A percentile compares a stretch with the other conserved stretches of the same genome.
phyloP scores from a whole-genome alignment of 345 rosid genomes.

The Lumnitzera racemosa region DNA sequence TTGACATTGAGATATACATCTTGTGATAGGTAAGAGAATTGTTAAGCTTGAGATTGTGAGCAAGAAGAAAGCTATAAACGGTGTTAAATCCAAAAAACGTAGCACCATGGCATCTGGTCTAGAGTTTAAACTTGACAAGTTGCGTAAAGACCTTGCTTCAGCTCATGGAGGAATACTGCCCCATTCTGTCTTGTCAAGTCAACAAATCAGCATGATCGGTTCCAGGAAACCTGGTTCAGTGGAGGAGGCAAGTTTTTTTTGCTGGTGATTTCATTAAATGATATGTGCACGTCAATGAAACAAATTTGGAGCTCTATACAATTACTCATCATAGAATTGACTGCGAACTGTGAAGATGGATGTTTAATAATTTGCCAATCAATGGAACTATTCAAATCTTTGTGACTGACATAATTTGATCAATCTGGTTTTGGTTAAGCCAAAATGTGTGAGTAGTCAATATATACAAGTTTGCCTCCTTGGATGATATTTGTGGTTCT shows the following conservation, averaged over 20 bases:
- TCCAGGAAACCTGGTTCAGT: conserved; percentile 46
- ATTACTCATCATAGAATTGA: too few species aligned
- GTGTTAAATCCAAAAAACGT: conserved; percentile 38
- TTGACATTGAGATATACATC: background rate
- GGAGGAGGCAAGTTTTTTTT: conserved; percentile 43
- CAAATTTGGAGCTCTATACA: too few species aligned
- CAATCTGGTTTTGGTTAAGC: too few species aligned
- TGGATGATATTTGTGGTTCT: too few species aligned
- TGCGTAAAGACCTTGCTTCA: conserved; percentile 68
- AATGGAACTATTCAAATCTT: too few species aligned
- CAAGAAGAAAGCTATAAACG: conserved; percentile 23
- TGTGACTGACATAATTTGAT: too few species aligned
- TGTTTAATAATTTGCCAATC: too few species aligned
- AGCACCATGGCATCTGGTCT: conserved; percentile 35
- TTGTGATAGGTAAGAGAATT: conserved; percentile 44
- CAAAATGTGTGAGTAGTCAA: too few species aligned
- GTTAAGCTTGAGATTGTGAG: conserved; percentile 54
- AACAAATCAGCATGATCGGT: conserved; percentile 59
- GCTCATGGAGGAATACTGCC: conserved; percentile 72
- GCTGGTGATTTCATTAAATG: background rate
- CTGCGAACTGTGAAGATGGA: too few species aligned
- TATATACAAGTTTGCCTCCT: too few species aligned
- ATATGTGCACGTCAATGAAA: too few species aligned
- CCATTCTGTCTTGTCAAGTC: conserved; percentile 72
- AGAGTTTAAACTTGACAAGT: conserved; percentile 64